Conservation (phyloP, 2,329 filamentous ascomycete genomes). For the Penicillium verrucosum region DNA sequence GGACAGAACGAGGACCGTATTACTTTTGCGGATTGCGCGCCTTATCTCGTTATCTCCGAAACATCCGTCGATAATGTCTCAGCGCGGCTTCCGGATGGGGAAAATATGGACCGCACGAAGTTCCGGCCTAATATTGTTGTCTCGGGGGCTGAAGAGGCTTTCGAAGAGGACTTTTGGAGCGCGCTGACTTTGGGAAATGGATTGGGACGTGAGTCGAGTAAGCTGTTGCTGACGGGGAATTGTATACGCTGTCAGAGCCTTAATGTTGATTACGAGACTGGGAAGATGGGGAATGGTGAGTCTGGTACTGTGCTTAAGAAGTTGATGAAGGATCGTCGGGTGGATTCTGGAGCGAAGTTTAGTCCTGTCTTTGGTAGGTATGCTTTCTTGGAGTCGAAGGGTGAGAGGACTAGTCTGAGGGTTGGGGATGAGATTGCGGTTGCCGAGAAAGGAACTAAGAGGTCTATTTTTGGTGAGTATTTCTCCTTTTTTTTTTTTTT, state of each 20-base stretch:
- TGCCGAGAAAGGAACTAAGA: slow-evolving; percentile 48
- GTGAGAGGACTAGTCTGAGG: slow-evolving; percentile 40
- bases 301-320: slow-evolving; percentile 64
- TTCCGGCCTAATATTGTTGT: slow-evolving; percentile 73
- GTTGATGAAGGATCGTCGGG: slow-evolving; percentile 65
- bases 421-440: slow-evolving; percentile 59
- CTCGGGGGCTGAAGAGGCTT: slow-evolving; percentile 54
- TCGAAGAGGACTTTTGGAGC: slow-evolving; percentile 71
- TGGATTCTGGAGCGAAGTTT: slow-evolving; percentile 66
- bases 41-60: slow-evolving; percentile 69
- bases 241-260: slow-evolving; percentile 67
- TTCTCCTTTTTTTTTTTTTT: neutral
- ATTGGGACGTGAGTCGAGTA: slow-evolving; percentile 17
- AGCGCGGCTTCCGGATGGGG: slow-evolving; percentile 49
- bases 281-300: slow-evolving; percentile 56
- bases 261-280: slow-evolving; percentile 69
- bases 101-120: slow-evolving; percentile 61
- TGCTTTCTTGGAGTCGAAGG: slow-evolving; percentile 54
- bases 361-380: slow-evolving; percentile 72
- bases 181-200: slow-evolving; percentile 49
- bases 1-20: slow-evolving; percentile 22
- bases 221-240: slow-evolving; percentile 63
- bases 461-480: slow-evolving; percentile 55
- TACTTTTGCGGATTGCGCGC: slow-evolving; percentile 40
- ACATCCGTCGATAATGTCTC: slow-evolving; percentile 68